phyloP scores from a whole-genome alignment of 2,329 filamentous ascomycete genomes.

The Biscogniauxia mediterranea region DNA sequence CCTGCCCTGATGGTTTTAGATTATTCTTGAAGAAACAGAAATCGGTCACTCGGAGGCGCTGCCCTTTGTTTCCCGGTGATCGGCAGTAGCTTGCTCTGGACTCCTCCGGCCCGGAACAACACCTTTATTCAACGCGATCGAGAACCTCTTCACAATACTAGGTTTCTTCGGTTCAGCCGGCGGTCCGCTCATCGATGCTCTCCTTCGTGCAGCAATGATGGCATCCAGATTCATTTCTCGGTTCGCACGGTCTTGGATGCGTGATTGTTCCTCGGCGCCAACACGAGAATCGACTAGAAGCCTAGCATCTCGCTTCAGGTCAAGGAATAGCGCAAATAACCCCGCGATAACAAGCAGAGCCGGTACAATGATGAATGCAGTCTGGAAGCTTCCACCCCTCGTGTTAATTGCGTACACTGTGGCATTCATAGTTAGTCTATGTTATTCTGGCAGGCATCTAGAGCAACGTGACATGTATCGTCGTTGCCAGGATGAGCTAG shows the following conservation, averaged over 20 bases:
- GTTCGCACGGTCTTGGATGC: constrained; percentile 37
- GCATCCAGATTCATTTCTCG: constrained; percentile 44
- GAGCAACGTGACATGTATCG: neutral
- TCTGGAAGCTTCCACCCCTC: constrained; percentile 57
- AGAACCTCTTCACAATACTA: constrained; percentile 25
- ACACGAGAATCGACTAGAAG: constrained; percentile 42
- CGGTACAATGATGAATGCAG: constrained; percentile 64
- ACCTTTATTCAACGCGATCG: constrained; percentile 21
- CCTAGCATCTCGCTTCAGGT: constrained; percentile 45
- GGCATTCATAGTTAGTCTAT: neutral
- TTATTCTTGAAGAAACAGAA: neutral
- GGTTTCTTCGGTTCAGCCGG: constrained; percentile 17
- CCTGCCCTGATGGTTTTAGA: neutral
- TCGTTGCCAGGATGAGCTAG: neutral
- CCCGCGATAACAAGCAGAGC: constrained; percentile 46
- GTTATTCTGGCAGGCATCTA: neutral
- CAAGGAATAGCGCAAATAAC: constrained; percentile 50
- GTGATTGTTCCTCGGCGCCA: constrained; percentile 32
- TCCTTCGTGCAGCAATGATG: constrained; percentile 34
- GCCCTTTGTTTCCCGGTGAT: constrained; percentile 23
- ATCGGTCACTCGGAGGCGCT: constrained; percentile 13
- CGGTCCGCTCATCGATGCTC: constrained; percentile 16
- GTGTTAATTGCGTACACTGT: constrained; percentile 62
- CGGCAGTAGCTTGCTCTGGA: constrained; percentile 19
- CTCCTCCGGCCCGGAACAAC: constrained; percentile 15